Conservation (phyloP, 2,329 filamentous ascomycete species). For the Aspergillus pseudoterreus region DNA sequence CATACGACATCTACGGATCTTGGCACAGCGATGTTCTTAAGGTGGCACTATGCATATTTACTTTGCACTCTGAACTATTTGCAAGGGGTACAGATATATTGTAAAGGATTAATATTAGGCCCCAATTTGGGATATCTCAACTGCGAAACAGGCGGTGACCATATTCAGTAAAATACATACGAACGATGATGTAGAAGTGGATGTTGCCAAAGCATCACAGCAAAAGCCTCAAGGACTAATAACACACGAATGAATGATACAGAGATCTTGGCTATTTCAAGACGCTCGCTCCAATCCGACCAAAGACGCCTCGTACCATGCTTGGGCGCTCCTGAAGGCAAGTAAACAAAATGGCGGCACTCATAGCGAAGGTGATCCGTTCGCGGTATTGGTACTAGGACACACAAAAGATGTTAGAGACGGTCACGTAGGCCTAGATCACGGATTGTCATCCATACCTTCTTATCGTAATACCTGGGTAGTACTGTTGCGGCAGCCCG, state of each 20-base stretch:
- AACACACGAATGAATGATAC: neutral
- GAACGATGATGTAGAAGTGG: neutral
- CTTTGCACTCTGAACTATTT: no score
- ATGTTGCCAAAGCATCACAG: neutral
- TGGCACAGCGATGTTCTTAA: no score
- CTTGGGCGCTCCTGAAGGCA: slow-evolving; percentile 59
- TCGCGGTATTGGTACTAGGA: slow-evolving; percentile 63
- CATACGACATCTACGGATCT: no score
- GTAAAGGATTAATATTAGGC: no score
- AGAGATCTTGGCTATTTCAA: slow-evolving; percentile 16
- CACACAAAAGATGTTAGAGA: slow-evolving; percentile 14
- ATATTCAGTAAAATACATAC: slow-evolving; percentile 5
- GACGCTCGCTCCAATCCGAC: slow-evolving; percentile 45
- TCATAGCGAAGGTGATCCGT: slow-evolving; percentile 62
- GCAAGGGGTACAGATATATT: no score
- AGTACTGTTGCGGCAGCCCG: slow-evolving; percentile 71
- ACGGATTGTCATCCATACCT: slow-evolving; percentile 28
- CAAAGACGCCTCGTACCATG: slow-evolving; percentile 66
- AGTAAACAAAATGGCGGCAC: slow-evolving; percentile 67
- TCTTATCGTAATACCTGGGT: slow-evolving; percentile 63
- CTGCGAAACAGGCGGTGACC: no score
- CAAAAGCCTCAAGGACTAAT: neutral
- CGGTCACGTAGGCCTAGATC: slow-evolving; percentile 4
- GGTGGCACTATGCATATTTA: neutral
- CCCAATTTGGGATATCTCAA: no score